phyloP scores from a whole-genome alignment of 768 basidiomycete species.

The Lentinula guzmanii region DNA sequence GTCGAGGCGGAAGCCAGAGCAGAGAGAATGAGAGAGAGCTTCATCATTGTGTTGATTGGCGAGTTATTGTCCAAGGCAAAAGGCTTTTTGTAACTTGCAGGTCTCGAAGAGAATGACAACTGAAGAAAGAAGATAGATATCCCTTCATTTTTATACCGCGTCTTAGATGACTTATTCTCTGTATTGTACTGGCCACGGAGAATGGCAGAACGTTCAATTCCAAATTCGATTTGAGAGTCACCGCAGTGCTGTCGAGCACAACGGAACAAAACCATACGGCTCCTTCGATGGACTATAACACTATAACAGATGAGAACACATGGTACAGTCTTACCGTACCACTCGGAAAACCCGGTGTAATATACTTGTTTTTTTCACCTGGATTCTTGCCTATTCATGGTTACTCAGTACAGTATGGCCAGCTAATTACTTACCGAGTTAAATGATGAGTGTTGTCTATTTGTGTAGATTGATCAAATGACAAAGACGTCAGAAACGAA shows the following conservation, averaged over 20 bases:
- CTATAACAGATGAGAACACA: not conserved
- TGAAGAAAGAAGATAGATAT: not conserved
- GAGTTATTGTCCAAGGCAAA: too few relatives aligned
- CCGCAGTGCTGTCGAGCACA: not conserved
- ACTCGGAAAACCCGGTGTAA: too few relatives aligned
- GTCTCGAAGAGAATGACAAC: not conserved
- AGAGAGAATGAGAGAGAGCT: not conserved
- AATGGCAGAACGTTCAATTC: not conserved
- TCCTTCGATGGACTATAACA: not conserved
- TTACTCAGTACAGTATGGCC: too few relatives aligned
- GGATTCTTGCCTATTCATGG: too few relatives aligned
- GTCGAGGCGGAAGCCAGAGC: not conserved
- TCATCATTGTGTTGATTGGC: not conserved
- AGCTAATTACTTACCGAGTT: too few relatives aligned
- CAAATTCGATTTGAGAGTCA: not conserved
- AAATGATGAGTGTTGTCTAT: too few relatives aligned
- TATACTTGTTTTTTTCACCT: too few relatives aligned
- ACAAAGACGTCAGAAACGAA: too few relatives aligned
- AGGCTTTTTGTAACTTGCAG: not conserved
- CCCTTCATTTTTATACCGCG: not conserved
- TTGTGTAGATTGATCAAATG: too few relatives aligned
- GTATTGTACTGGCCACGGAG: too few relatives aligned
- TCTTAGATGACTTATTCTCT: too few relatives aligned
- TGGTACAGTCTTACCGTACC: too few relatives aligned
- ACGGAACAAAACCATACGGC: not conserved